phyloP scores from a whole-genome alignment of 208 protist species.

The Crithidia brevicula region DNA sequence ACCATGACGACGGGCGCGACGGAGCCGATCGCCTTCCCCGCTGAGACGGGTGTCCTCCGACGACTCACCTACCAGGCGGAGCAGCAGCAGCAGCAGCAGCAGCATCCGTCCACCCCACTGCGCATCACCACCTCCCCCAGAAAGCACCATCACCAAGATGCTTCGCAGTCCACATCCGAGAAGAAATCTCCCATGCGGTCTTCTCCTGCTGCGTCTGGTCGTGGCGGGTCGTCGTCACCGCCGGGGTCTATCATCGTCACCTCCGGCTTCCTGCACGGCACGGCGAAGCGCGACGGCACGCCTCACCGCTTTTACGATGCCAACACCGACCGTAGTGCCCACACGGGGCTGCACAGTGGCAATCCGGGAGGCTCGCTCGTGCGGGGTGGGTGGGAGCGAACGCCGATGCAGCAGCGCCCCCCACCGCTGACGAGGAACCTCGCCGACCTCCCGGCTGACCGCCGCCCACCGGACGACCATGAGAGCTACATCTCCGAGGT shows the following conservation, averaged over 20 bases:
- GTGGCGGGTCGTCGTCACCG: background rate
- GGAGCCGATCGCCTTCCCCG: constrained; percentile 9
- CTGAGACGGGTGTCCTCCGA: background rate
- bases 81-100: background rate
- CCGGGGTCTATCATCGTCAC: constrained; percentile 2
- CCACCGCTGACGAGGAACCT: constrained; percentile 29
- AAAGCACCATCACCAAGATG: background rate
- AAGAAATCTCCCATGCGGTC: background rate
- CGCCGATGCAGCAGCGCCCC: constrained; percentile 19
- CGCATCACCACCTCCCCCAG: background rate
- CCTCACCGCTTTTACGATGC: constrained; percentile 17
- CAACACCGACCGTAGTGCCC: background rate
- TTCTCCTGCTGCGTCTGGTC: constrained; percentile 3
- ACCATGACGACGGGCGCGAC: constrained; percentile 20
- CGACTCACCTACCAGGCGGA: constrained; percentile 7
- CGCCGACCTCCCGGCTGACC: constrained; percentile 27
- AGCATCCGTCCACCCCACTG: constrained; percentile 1
- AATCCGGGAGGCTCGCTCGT: constrained; percentile 3
- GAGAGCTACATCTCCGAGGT: constrained; percentile 54
- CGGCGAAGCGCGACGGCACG: constrained; percentile 13
- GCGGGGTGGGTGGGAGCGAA: constrained; percentile 23
- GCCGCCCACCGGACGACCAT: constrained; percentile 30
- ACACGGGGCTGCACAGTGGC: constrained; percentile 8
- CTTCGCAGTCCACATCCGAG: background rate
- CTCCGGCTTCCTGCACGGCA: background rate